Evolutionary conservation across 2,329 filamentous ascomycete species (phyloP), one percentile per base, ranked within the genome.

Genomic region (Colletotrichum truncatum): DNA sequence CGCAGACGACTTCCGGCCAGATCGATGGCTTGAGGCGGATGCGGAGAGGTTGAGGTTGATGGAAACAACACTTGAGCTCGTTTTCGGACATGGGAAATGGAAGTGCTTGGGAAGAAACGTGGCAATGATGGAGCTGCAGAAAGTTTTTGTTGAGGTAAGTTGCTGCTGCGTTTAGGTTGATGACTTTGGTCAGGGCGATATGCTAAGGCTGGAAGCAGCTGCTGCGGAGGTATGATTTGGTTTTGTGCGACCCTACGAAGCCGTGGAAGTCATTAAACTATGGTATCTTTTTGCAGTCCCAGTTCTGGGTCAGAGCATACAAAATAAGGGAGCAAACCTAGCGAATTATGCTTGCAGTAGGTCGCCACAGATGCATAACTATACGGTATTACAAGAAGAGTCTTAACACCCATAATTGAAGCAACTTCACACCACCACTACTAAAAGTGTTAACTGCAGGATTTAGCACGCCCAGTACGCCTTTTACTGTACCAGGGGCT

Each of bases 31-130:
- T 34, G 41, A 55, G n/a, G 74, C 70, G 0, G 36, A 68, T 1
- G 65, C 70, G 2, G 77, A 77, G 21, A 74, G 72, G 21, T 43
- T 73, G 0, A 73, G 64, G 16, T 65, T 69, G 26, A 79, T 78
- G 75, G 77, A 81, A 62, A 70, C 67, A 41, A 73, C 74, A 1
- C 60, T 78, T 12, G 78, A 81, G 8, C 61, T 80, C 11, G 70
- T 79, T 1, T 81, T 81, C 58, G 73, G 77, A 5, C 74, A 76
- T 34, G 78, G 80, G 0, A 57, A 74, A 4, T 80, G 75, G 72
- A 72, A 73, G 36, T 81, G 78, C 41, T 65, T 80, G 11, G 79
- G 79, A 2, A 73, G 75, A 6, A 73, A 73, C 1, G 70, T 81
- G 21, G 78, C 78, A 1, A 53, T 75, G 6, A 75, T 81, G 66